Percentiles rank a stretch among this genome's conserved stretches.
Evolutionary conservation across 2,329 filamentous ascomycete genomes (phyloP).

Genomic region (Penicillium brevicompactum): DNA sequence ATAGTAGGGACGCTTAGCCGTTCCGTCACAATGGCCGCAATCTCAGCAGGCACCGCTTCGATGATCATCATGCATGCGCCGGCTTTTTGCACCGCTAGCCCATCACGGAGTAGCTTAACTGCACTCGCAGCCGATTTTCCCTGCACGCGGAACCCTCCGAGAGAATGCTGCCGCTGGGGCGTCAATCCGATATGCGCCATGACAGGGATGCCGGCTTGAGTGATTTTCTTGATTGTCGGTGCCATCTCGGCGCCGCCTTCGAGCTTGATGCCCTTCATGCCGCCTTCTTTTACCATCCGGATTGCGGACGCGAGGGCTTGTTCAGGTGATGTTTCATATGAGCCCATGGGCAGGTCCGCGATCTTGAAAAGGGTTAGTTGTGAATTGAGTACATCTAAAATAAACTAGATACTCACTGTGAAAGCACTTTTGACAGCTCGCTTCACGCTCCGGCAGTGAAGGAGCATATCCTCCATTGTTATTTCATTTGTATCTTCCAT

Average conservation of each 20-base stretch:
- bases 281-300: conserved; percentile 84
- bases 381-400: conserved; percentile 11
- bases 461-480: conserved; percentile 88
- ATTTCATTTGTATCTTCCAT: conserved; percentile 96
- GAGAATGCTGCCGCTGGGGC: conserved; percentile 87
- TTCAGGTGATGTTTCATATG: conserved; percentile 83
- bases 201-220: conserved; percentile 84
- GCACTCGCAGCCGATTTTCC: conserved; percentile 79
- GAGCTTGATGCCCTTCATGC: conserved; percentile 83
- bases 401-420: conserved; percentile 60
- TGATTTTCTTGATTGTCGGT: conserved; percentile 79
- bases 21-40: conserved; percentile 77
- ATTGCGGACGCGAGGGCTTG: conserved; percentile 86
- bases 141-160: conserved; percentile 93
- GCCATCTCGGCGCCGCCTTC: conserved; percentile 91
- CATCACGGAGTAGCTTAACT: conserved; percentile 75
- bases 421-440: conserved; percentile 80
- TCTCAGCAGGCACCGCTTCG: conserved; percentile 84
- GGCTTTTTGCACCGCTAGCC: conserved; percentile 86
- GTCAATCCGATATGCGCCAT: conserved; percentile 91
- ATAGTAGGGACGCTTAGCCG: conserved; percentile 86
- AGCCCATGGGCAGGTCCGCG: conserved; percentile 93
- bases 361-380: conserved; percentile 55
- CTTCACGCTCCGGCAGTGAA: conserved; percentile 87
- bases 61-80: conserved; percentile 83